These are phyloP conservation scores for Aspergillus phoenicis DNA, from an alignment of 2,329 filamentous ascomycete species.

Conservation along the genomic window DNA sequence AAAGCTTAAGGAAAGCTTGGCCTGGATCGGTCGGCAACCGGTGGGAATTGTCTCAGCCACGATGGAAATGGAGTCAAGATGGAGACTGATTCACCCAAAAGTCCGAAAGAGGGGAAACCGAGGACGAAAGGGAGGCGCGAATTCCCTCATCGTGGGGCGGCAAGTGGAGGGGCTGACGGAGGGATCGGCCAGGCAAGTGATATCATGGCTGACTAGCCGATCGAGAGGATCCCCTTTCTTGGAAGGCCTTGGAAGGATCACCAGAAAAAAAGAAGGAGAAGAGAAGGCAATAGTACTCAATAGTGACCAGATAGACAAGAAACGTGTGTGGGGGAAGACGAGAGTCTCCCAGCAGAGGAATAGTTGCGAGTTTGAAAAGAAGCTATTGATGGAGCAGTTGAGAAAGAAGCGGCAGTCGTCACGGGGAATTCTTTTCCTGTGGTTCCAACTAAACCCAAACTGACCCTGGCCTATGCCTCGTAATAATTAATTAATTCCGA, in stretches of 20 bases:
- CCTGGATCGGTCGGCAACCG: constrained; percentile 10
- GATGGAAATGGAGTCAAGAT: not conserved
- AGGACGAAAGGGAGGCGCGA: constrained; percentile 1
- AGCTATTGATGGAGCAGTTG: no score
- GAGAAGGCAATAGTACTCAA: no score
- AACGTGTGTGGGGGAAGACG: no score
- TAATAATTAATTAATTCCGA: no score
- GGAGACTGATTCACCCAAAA: not conserved
- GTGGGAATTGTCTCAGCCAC: constrained; percentile 12
- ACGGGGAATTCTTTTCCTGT: no score
- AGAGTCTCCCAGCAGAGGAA: no score
- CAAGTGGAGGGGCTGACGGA: constrained; percentile 1
- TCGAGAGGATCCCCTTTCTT: not conserved
- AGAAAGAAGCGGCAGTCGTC: no score
- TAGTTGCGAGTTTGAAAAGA: no score
- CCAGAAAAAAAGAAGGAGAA: not conserved
- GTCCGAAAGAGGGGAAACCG: not conserved
- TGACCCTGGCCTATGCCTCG: no score
- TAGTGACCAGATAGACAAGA: no score
- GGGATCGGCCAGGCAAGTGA: not conserved
- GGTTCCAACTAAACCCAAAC: no score
- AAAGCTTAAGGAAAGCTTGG: constrained; percentile 29
- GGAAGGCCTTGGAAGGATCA: not conserved
- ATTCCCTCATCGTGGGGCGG: constrained; percentile 4
- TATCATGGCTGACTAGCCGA: constrained; percentile 3